Percentiles rank a stretch among this genome's conserved stretches.
Conservation (phyloP, 345 rosid species). For the Bruguiera sexangula region DNA sequence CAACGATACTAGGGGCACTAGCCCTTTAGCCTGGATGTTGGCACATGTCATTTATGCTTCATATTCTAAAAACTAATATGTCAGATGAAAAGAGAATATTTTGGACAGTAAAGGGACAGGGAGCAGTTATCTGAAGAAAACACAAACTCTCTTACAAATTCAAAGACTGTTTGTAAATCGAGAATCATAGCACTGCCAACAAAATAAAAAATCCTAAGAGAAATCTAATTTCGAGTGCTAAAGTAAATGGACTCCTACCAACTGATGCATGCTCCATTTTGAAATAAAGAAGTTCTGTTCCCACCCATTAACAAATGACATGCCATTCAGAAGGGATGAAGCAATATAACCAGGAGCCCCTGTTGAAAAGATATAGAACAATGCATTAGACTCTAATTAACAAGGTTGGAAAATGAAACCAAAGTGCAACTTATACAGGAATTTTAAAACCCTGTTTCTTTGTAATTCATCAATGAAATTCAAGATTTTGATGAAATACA, state of each 20-base stretch:
- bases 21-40: too few relatives aligned
- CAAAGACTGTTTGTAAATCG: too few relatives aligned
- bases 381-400: background rate
- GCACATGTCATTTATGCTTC: too few relatives aligned
- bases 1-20: too few relatives aligned
- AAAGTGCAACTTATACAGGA: background rate
- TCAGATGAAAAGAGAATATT: too few relatives aligned
- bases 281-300: conserved; percentile 93
- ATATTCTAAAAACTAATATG: too few relatives aligned
- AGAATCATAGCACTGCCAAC: too few relatives aligned
- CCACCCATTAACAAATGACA: conserved; percentile 98
- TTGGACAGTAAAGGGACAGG: too few relatives aligned
- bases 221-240: conserved; percentile 8
- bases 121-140: too few relatives aligned
- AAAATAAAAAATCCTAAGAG: background rate
- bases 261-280: conserved; percentile 98
- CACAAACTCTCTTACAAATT: too few relatives aligned
- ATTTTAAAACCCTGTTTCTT: background rate
- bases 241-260: conserved; percentile 43
- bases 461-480: too few relatives aligned
- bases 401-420: background rate
- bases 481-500: too few relatives aligned
- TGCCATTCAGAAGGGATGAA: conserved; percentile 84
- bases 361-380: conserved; percentile 24
- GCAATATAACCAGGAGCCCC: conserved; percentile 91